phyloP scores from a whole-genome alignment of 2,329 filamentous ascomycete genomes.

The Clonostachys rosea region DNA sequence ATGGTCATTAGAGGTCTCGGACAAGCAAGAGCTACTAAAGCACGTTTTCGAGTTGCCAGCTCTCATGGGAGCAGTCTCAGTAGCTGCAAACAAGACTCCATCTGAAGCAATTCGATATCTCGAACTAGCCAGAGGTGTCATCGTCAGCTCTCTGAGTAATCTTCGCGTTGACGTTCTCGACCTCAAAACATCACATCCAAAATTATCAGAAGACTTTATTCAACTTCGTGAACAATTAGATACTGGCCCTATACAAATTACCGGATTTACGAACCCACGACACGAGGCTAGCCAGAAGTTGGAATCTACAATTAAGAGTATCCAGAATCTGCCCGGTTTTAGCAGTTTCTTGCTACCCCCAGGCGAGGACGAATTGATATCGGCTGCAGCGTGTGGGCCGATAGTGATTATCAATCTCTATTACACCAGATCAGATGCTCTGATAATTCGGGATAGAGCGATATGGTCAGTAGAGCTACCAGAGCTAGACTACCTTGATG shows the following conservation, averaged over 20 bases:
- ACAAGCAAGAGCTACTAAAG: too few relatives aligned
- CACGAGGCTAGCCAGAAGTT: neutral
- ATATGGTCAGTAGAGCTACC: neutral
- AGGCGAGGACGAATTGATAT: neutral
- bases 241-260: neutral
- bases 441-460: neutral
- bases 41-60: too few relatives aligned
- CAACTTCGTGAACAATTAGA: neutral
- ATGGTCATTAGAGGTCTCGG: too few relatives aligned
- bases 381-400: neutral
- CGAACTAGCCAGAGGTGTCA: neutral
- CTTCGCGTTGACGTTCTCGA: neutral
- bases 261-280: neutral
- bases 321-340: neutral
- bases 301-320: neutral
- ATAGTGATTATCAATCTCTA: neutral
- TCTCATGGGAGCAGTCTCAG: too few relatives aligned
- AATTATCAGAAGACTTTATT: neutral
- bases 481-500: neutral
- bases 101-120: neutral
- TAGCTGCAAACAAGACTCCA: too few relatives aligned
- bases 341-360: neutral
- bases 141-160: neutral
- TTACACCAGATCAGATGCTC: neutral
- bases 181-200: neutral